Conservation (phyloP, 768 basidiomycete genomes). For the Termitomyces heimii region DNA sequence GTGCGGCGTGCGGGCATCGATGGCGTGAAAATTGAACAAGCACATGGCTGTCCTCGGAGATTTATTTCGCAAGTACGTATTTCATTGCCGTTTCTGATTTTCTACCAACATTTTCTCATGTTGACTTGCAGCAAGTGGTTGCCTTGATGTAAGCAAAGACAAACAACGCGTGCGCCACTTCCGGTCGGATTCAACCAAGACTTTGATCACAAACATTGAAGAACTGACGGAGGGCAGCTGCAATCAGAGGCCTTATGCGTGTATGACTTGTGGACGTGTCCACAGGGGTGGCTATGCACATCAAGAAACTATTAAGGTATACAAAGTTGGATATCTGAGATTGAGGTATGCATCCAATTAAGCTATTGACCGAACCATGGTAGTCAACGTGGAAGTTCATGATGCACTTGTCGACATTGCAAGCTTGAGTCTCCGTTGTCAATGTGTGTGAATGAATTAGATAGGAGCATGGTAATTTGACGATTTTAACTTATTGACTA, state of each 20-base stretch:
- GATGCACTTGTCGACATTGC: background rate
- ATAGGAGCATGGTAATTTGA: background rate
- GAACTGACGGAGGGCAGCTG: background rate
- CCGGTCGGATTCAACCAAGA: background rate
- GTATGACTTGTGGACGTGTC: background rate
- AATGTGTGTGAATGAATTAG: background rate
- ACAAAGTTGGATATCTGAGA: background rate
- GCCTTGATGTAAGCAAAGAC: background rate
- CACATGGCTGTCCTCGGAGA: background rate
- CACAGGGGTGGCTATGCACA: background rate
- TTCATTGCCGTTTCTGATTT: background rate
- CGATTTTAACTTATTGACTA: background rate
- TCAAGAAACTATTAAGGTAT: background rate
- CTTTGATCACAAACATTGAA: background rate
- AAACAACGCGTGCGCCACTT: conserved; percentile 9
- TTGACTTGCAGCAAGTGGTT: background rate
- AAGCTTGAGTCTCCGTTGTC: background rate
- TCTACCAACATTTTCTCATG: too few species aligned
- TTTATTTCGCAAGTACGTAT: background rate
- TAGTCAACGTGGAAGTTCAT: background rate
- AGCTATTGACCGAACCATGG: background rate
- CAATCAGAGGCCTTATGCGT: background rate
- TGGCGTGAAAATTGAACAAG: conserved; percentile 59
- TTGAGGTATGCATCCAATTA: background rate
- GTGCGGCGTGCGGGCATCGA: conserved; percentile 55